Base-by-base conservation (phyloP, 139 green algal genomes). In the Chlamydomonas sphaeroides region DNA sequence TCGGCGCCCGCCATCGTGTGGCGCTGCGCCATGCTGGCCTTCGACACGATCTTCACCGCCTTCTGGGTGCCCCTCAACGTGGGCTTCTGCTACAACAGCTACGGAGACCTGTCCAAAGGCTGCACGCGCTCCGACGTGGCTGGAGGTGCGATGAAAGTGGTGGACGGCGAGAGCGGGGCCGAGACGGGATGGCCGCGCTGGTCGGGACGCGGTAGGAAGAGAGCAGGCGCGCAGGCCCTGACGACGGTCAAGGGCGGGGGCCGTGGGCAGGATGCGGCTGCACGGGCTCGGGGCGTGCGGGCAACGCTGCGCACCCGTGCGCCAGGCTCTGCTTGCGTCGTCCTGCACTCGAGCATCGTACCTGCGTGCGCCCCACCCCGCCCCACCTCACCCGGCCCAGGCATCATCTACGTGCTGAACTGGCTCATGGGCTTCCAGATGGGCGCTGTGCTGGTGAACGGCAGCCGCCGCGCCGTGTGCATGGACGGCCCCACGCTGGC, bases 41-140 rank as follows among this genome's bases (percentile, higher is more conserved):
- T 89, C 35, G 86, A 89, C 76, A 48, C 87, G 1, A 78, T 67
- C 23, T 89, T 85, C 86, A 87, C 86, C 26, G 86, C 86, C 36
- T 89, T 87, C 75, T 89, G 73, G 80, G 78, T 84, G 66, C 78
- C 65, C 26, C 78, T 78, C n/a, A 73, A 80, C 56, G 56, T 85
- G 32, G 78, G 77, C 21, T 85, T 84, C 78, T 85, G 78, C 78
- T 68, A 68, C 32, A 49, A 41, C 38, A 32, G 38, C 7, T 85
- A 79, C 56, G 71, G 84, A 32, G 49, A 85, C 65, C 32, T 78
- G 39, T n/a, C 21, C 33, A n/a, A 21, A 35, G n/a, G 39, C 30
- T 85, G 84, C 53, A 85, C 78, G 7, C 48, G 59, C 20, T 65
- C 78, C 28, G 84, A 88, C 70, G 70, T 88, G 62, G 51, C 49